These are phyloP conservation scores for Recurvomyces mirabilis DNA, from an alignment of 495 filamentous ascomycete genomes.

Conservation along the genomic window DNA sequence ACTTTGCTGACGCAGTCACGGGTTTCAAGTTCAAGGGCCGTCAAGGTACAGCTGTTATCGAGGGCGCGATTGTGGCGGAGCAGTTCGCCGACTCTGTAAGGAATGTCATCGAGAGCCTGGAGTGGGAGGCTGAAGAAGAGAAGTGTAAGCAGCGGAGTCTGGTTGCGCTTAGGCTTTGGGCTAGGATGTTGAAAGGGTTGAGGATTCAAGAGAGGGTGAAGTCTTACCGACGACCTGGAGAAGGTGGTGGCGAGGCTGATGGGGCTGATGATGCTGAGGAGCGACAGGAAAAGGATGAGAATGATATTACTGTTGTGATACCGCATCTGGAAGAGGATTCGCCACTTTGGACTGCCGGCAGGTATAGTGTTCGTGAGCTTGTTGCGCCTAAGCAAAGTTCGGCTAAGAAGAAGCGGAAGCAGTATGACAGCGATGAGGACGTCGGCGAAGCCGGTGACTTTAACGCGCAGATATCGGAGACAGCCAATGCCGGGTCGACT, in stretches of 20 bases:
- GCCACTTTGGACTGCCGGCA: slow-evolving; percentile 14
- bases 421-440: slow-evolving; percentile 1
- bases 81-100: slow-evolving; percentile 62
- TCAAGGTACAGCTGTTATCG: slow-evolving; percentile 63
- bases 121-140: slow-evolving; percentile 46
- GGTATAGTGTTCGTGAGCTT: slow-evolving; percentile 11
- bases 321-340: slow-evolving; percentile 14
- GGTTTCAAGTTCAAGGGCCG: slow-evolving; percentile 79
- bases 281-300: too few species aligned
- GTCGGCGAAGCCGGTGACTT: not conserved
- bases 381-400: not conserved
- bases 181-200: slow-evolving; percentile 59
- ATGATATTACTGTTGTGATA: too few species aligned
- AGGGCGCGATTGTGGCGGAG: slow-evolving; percentile 62
- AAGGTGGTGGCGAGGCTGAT: slow-evolving; percentile 33
- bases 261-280: too few species aligned
- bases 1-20: slow-evolving; percentile 80
- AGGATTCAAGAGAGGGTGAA: slow-evolving; percentile 68
- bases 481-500: too few species aligned
- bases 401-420: not conserved
- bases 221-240: slow-evolving; percentile 37
- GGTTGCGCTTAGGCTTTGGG: slow-evolving; percentile 62
- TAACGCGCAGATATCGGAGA: too few species aligned
- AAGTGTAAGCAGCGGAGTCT: slow-evolving; percentile 45
- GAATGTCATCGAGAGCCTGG: slow-evolving; percentile 53